These are phyloP conservation scores for Pulveroboletus sp. DNA, from an alignment of 768 basidiomycete genomes.

Conservation along the genomic window DNA sequence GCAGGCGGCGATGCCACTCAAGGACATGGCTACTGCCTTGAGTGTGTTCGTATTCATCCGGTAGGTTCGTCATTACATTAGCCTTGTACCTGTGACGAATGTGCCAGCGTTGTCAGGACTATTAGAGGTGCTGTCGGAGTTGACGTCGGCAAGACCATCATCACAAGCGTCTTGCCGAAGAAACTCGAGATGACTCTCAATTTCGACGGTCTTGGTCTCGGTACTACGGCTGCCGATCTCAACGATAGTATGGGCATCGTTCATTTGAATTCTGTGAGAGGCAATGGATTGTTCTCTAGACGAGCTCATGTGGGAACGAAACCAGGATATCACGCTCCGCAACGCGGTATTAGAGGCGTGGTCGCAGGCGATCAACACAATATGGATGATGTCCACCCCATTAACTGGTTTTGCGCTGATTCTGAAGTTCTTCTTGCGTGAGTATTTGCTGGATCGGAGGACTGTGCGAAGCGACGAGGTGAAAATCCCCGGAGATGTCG, in stretches of 20 bases:
- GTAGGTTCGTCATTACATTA: constrained; percentile 27
- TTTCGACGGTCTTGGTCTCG: constrained; percentile 21
- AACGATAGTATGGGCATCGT: constrained; percentile 44
- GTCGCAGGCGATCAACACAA: constrained; percentile 53
- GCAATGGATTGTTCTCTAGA: background rate
- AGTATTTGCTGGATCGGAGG: constrained; percentile 55
- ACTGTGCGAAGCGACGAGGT: constrained; percentile 35
- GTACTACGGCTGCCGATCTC: constrained; percentile 41
- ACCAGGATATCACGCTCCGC: constrained; percentile 47
- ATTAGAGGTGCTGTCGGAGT: constrained; percentile 77
- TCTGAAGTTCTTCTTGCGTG: constrained; percentile 48
- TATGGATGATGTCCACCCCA: constrained; percentile 65
- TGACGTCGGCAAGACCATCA: constrained; percentile 68
- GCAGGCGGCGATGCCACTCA: constrained; percentile 84
- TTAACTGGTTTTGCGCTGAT: constrained; percentile 50
- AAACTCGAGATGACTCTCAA: constrained; percentile 34
- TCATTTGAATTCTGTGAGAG: constrained; percentile 26
- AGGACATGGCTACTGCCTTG: constrained; percentile 83
- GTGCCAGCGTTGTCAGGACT: constrained; percentile 36
- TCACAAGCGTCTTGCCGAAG: constrained; percentile 46
- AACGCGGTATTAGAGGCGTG: constrained; percentile 56
- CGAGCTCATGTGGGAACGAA: background rate
- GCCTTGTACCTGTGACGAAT: background rate
- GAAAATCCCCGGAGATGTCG: constrained; percentile 27
- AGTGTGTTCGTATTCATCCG: constrained; percentile 66